These are phyloP conservation scores for Penicillium turbatum DNA, from an alignment of 495 filamentous ascomycete species.

Conservation along the genomic window DNA sequence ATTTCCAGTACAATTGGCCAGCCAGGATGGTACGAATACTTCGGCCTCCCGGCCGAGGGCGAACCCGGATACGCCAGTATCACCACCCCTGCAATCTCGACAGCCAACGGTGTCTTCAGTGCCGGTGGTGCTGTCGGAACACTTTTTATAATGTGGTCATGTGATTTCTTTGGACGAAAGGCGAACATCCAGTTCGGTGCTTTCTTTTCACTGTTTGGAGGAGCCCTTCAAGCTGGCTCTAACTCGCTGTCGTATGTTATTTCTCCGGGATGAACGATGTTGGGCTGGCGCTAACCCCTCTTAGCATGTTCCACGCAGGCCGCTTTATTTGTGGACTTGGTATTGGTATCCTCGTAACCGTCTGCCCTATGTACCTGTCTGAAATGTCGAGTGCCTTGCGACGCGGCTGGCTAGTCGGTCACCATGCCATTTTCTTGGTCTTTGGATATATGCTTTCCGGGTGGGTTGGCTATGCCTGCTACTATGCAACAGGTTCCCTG, in stretches of 20 bases:
- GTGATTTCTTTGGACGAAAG: conserved; percentile 42
- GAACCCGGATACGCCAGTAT: conserved; percentile 42
- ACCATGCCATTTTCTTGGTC: conserved; percentile 39
- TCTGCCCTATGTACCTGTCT: conserved; percentile 45
- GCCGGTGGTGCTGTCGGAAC: conserved; percentile 44
- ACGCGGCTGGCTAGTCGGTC: conserved; percentile 37
- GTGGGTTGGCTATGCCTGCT: conserved; percentile 45
- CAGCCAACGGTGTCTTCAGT: conserved; percentile 47
- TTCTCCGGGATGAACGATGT: not conserved
- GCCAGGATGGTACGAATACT: conserved; percentile 46
- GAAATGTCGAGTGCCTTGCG: conserved; percentile 35
- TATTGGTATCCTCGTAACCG: conserved; percentile 42
- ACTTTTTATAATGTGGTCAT: conserved; percentile 42
- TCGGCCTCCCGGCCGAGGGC: conserved; percentile 36
- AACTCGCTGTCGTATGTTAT: conserved; percentile 33
- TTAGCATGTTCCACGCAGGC: conserved; percentile 46
- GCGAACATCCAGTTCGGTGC: conserved; percentile 43
- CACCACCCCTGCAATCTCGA: conserved; percentile 45
- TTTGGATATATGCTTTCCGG: conserved; percentile 42
- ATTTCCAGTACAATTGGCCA: conserved; percentile 52
- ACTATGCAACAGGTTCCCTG: conserved; percentile 31
- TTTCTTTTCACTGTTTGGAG: conserved; percentile 40
- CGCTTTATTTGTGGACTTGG: conserved; percentile 48
- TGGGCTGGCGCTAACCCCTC: not conserved
- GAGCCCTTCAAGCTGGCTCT: conserved; percentile 42